Evolutionary conservation across 176 grass and related monocot species (phyloP).

Genomic region (Dendrocalamus sinicus): DNA sequence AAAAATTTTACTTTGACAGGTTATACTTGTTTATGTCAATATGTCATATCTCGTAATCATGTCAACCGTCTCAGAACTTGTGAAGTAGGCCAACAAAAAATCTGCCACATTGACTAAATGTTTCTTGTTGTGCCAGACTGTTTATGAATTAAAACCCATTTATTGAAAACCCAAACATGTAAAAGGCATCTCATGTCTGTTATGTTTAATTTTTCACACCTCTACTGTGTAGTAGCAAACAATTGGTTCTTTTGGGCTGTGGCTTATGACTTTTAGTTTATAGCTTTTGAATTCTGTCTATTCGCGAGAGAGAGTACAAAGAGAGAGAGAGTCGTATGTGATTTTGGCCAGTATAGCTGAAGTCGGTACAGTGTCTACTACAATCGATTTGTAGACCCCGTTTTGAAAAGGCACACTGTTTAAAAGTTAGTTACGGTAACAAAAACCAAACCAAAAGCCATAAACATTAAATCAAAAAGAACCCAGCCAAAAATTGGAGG

Average conservation of each 20-base stretch:
- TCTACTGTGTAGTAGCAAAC: constrained; percentile 2
- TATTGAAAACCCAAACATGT: constrained; percentile 8
- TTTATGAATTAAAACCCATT: constrained; percentile 25
- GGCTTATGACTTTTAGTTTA: too few relatives aligned
- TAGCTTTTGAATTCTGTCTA: too few relatives aligned
- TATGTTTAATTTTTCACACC: constrained; percentile 3
- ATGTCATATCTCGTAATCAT: background rate
- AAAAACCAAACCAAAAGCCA: too few relatives aligned
- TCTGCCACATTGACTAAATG: background rate
- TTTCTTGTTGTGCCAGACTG: background rate
- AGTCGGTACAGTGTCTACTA: too few relatives aligned
- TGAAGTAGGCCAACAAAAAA: constrained; percentile 1
- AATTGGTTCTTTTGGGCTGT: background rate
- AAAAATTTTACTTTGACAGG: constrained; percentile 7
- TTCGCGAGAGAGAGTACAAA: too few relatives aligned
- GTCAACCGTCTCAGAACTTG: background rate
- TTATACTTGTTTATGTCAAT: constrained; percentile 3
- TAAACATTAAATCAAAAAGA: too few relatives aligned
- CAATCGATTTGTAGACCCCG: too few relatives aligned
- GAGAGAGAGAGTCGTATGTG: too few relatives aligned
- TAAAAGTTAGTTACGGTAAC: too few relatives aligned
- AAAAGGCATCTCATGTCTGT: constrained; percentile 10
- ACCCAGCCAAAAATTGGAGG: background rate
- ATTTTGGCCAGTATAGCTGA: too few relatives aligned
- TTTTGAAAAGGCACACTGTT: too few relatives aligned